Base-by-base conservation (phyloP, 805 yeast genomes). In the Komagataella pastoris region DNA sequence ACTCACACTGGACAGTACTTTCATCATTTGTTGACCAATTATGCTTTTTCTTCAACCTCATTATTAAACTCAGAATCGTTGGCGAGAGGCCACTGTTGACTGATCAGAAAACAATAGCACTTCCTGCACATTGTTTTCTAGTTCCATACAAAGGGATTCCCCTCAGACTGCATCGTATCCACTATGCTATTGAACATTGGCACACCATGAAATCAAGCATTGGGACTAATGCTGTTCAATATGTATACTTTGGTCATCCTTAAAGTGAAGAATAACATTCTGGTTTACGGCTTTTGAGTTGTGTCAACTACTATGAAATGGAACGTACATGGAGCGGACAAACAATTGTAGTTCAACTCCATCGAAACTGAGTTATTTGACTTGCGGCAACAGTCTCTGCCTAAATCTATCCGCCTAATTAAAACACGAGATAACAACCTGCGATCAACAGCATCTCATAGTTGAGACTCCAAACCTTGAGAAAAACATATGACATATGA, bases 1-100 rank as follows among this genome's bases (percentile, higher is more conserved):
- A n/a, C 68, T 66, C 53, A 62, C 79, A 47, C 60, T 81, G n/a
- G 86, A 81, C 55, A 71, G 69, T 17, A 61, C 73, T 1, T 81
- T 57, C 65, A 70, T 4, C 75, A 77, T 53, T 66, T 59, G 61
- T 10, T 54, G 63, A 3, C 40, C 40, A 10, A 30, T 10, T 61
- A 66, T 54, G 64, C 55, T 55, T 44, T 54, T 12, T 47, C 67
- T 40, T 76, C 76, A 0, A 75, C 76, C 12, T 61, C 73, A 36
- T 62, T 69, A 21, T 53, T 66, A 7, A 68, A 69, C 54, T 56
- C 54, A 36, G 53, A 59, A 18, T 54, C 59, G 3, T 60, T 58
- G 30, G 51, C 53, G 63, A 68, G 1, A 50, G 47, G n/a, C 61
- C 61, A 12, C 47, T 51, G 6, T 49, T 54, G 2, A 58, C 71